These are phyloP conservation scores for Ogataea pini DNA, from an alignment of 805 yeast genomes.

Conservation along the genomic window DNA sequence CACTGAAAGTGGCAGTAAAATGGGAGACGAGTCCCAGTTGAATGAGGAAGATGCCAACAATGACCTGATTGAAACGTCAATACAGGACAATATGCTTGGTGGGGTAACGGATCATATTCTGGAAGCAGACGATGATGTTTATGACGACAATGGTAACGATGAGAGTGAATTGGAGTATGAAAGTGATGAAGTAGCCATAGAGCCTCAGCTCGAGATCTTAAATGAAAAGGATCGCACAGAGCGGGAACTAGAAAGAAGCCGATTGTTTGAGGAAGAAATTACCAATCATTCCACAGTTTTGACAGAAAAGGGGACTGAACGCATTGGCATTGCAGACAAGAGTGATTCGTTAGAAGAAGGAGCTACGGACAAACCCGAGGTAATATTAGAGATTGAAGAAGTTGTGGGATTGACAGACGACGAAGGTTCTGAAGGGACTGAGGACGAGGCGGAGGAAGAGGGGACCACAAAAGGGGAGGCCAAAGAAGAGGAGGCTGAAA, in stretches of 20 bases:
- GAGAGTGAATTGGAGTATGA: conserved; percentile 36
- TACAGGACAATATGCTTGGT: not conserved
- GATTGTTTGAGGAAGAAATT: not conserved
- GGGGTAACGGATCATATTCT: not conserved
- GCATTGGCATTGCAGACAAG: no score
- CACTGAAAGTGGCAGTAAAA: not conserved
- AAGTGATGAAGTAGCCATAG: conserved; percentile 30
- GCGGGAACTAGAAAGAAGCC: not conserved
- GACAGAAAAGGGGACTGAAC: not conserved
- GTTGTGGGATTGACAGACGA: conserved; percentile 17
- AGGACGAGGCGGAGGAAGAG: conserved; percentile 1
- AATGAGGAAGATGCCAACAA: not conserved
- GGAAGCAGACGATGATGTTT: not conserved
- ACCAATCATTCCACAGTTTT: not conserved
- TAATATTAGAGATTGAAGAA: conserved; percentile 8
- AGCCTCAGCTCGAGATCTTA: conserved; percentile 8
- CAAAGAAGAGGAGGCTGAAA: not conserved
- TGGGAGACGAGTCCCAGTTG: not conserved
- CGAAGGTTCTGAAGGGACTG: conserved; percentile 1
- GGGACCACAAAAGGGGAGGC: not conserved
- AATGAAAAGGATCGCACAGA: not conserved
- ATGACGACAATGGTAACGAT: conserved; percentile 21
- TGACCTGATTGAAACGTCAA: conserved; percentile 18
- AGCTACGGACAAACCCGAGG: not conserved
- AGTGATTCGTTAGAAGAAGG: no score